Conservation (phyloP, 768 basidiomycete genomes). For the Postia placenta region DNA sequence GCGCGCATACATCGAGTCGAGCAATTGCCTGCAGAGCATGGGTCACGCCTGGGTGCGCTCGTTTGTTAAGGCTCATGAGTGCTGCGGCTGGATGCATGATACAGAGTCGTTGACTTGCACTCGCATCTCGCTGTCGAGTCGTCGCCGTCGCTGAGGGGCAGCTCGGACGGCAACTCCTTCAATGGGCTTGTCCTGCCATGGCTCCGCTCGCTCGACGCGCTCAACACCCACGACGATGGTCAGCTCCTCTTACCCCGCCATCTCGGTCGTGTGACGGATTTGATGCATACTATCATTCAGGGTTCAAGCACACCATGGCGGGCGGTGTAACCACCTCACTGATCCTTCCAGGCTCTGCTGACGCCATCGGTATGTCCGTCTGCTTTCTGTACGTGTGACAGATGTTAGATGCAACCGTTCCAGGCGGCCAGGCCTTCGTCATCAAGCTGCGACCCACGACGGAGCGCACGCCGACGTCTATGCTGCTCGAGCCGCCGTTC, state of each 20-base stretch:
- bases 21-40: constrained; percentile 38
- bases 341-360: constrained; percentile 65
- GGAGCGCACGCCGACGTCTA: constrained; percentile 61
- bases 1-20: neutral
- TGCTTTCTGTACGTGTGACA: neutral
- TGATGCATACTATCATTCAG: constrained; percentile 7
- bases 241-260: constrained; percentile 13
- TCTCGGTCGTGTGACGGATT: neutral
- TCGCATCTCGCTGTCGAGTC: constrained; percentile 45
- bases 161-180: constrained; percentile 50
- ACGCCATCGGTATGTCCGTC: constrained; percentile 45
- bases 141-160: constrained; percentile 26
- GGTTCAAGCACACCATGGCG: constrained; percentile 50
- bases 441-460: constrained; percentile 70
- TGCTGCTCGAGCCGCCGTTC: constrained; percentile 71
- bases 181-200: constrained; percentile 51
- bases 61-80: neutral
- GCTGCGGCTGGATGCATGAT: neutral
- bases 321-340: constrained; percentile 74
- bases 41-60: constrained; percentile 47
- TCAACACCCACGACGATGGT: constrained; percentile 65
- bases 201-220: constrained; percentile 63
- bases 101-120: constrained; percentile 48
- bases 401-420: neutral
- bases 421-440: constrained; percentile 73